A percentile compares a stretch with the other conserved stretches of the same genome.
Conservation (phyloP, 305 asterid genomes). For the Withania somnifera region DNA sequence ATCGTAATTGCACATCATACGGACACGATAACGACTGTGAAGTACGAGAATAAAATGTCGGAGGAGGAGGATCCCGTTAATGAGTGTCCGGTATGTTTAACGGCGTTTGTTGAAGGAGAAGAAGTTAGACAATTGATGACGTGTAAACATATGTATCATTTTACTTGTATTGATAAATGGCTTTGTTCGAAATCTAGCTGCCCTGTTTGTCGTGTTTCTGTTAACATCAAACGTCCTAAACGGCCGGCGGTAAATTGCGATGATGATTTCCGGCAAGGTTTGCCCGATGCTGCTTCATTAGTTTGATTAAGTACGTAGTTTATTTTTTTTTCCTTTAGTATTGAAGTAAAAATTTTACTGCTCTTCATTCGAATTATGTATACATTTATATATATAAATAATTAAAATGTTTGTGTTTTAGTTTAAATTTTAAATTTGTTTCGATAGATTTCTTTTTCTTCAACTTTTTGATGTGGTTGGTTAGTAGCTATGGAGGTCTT, state of each 20-base stretch:
- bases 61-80: constrained; percentile 2
- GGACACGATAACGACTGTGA: constrained; percentile 15
- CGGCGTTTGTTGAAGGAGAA: constrained; percentile 46
- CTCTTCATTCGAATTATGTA: neutral
- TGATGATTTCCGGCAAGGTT: constrained; percentile 37
- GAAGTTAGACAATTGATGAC: constrained; percentile 27
- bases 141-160: constrained; percentile 46
- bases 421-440: neutral
- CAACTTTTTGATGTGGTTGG: neutral
- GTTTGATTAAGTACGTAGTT: neutral
- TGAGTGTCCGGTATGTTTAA: constrained; percentile 51
- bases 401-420: too few relatives aligned
- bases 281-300: constrained; percentile 39
- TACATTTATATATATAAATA: too few relatives aligned
- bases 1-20: neutral
- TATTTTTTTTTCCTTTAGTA: neutral
- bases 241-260: neutral
- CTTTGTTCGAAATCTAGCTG: constrained; percentile 34
- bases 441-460: too few relatives aligned
- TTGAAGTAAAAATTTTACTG: neutral
- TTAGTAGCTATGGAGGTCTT: neutral
- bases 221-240: constrained; percentile 21
- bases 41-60: constrained; percentile 12
- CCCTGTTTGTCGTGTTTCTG: constrained; percentile 50
- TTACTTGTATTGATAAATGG: constrained; percentile 46